These are phyloP conservation scores for Hypoxylon sp. DNA, from an alignment of 2,329 filamentous ascomycete genomes.

Conservation along the genomic window DNA sequence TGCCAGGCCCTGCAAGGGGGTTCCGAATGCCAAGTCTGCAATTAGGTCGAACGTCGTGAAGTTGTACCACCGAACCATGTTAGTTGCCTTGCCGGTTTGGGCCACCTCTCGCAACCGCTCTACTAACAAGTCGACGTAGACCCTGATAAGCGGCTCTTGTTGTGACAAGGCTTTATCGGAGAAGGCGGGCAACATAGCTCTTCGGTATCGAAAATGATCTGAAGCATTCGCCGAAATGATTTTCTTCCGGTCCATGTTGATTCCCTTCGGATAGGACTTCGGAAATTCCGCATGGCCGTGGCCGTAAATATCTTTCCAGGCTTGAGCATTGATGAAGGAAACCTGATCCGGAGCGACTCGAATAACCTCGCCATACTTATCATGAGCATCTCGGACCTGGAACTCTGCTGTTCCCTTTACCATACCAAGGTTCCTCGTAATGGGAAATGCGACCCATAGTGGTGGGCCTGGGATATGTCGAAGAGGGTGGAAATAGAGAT, in stretches of 20 bases:
- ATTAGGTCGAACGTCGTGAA: slow-evolving; percentile 52
- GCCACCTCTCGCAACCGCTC: slow-evolving; percentile 48
- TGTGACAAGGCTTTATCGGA: slow-evolving; percentile 55
- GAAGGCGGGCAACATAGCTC: slow-evolving; percentile 67
- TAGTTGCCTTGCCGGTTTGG: slow-evolving; percentile 38
- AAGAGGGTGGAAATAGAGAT: slow-evolving; percentile 54
- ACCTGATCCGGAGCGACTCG: slow-evolving; percentile 58
- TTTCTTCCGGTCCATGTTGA: slow-evolving; percentile 46
- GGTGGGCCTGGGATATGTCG: slow-evolving; percentile 49
- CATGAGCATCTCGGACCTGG: slow-evolving; percentile 46
- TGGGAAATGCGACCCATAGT: slow-evolving; percentile 49
- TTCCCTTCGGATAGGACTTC: slow-evolving; percentile 49
- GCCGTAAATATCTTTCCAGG: slow-evolving; percentile 61
- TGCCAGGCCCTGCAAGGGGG: slow-evolving; percentile 53
- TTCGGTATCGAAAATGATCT: slow-evolving; percentile 64
- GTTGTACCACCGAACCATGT: slow-evolving; percentile 58
- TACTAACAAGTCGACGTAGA: slow-evolving; percentile 54
- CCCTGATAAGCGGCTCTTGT: slow-evolving; percentile 55
- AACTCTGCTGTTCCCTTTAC: slow-evolving; percentile 41
- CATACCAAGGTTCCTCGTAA: slow-evolving; percentile 42
- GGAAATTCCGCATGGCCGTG: slow-evolving; percentile 50
- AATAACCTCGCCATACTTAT: slow-evolving; percentile 54
- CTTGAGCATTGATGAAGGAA: slow-evolving; percentile 56
- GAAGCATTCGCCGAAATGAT: slow-evolving; percentile 48
- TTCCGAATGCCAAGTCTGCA: slow-evolving; percentile 50